Evolutionary conservation across 2,329 filamentous ascomycete species (phyloP), one percentile per base, ranked within the genome.

Genomic region (Cordyceps javanica): DNA sequence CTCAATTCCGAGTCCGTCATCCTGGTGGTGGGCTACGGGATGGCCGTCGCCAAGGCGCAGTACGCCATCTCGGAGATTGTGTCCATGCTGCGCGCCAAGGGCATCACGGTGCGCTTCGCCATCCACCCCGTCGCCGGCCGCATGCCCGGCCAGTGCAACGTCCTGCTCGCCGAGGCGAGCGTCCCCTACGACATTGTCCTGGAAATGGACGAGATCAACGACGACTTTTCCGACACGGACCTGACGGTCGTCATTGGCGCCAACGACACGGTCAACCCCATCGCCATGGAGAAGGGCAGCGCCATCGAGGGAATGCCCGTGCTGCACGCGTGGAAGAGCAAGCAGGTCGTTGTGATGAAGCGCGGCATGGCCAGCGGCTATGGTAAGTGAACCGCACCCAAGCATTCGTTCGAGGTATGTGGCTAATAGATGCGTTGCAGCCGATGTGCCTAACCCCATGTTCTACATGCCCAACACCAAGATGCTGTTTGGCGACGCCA

Each of bases 121-220:
- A 94, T 96, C 63, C 91, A 96, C 68, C 91, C 91, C 0, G 91
- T 96, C 28, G 91, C 91, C 0, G 91, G 91, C 11, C 84, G 91
- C 32, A 96, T 96, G 91, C 91, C 91, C 0, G 91, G 91, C 0
- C 91, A 96, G 73, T 96, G 91, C 75, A 96, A 96, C 67, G 91
- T 96, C 4, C 78, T 96, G 2, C 83, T 96, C 14, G 91, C 91
- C 0, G 91, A 96, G 71, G 91, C 91, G 1, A 87, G 82, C 34
- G 91, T 96, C 30, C 90, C 90, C 3, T 96, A 96, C 66, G 91
- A 96, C 65, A 93, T 96, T 57, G 91, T 96, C 28, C 80, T 95
- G 46, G 91, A 96, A 73, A 96, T 96, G 91, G 91, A 96, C 65
- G 91, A 96, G 76, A 95, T 96, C 74, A 96, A 96, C 70, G 91